Evolutionary conservation across 2,329 filamentous ascomycete species (phyloP), one percentile per base, ranked within the genome.

Genomic region (Penicillium hordei): DNA sequence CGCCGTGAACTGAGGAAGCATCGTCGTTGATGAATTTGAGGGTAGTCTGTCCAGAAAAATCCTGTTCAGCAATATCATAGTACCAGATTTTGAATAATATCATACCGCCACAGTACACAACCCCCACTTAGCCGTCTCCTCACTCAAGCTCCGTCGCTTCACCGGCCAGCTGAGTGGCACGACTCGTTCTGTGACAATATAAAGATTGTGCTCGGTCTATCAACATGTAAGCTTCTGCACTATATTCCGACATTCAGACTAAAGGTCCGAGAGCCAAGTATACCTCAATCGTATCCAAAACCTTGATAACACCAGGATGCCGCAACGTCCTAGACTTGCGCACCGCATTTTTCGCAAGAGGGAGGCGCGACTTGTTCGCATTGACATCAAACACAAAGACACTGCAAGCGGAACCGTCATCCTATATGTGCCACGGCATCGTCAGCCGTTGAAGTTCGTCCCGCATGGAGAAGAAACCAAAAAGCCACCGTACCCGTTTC

Each of bases 91-190:
- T 3, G 7, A 33, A 33, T 4, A 25, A 21, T 2, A 27, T 60
- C 76, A 60, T 82, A 92, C 89, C 65, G 94, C 92, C 62, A 97
- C 80, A 67, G 86, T 90, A 74, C 91, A 90, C 40, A 99, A 77
- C 0, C 94, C 94, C 94, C 94, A 99, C 85, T 97, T 99, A 48
- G 94, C 86, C 1, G 93, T 97, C 79, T 97, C 94, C 40, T 91
- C 88, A 59, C 87, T 92, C 60, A 97, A 75, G 71, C 90, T 94
- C 78, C 91, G 93, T 66, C 93, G 83, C 78, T 89, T 91, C 46
- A 95, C 88, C 69, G 95, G 88, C 94, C 94, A 97, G 65, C 88
- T 86, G 52, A 99, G 79, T 3, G 94, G 94, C 13, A 88, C 87
- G 10, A 99, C 81, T 63, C 93, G 86, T 78, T 99, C 94, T 25